A percentile compares a stretch with the other conserved stretches of the same genome.
Conservation (phyloP, 2,329 filamentous ascomycete species). For the Leptographium flavum region DNA sequence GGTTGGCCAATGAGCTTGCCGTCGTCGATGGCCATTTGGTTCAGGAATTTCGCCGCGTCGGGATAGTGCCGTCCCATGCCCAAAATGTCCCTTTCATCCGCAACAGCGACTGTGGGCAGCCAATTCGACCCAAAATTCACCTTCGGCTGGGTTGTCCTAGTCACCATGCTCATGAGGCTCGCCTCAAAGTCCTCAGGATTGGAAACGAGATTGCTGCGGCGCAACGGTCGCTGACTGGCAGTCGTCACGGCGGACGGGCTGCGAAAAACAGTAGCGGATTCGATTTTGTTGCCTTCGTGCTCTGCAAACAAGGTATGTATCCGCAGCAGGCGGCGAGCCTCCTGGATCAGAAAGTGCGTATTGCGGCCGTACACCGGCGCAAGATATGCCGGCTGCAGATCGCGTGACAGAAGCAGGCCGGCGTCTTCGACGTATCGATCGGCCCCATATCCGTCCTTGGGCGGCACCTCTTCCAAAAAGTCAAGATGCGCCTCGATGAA, state of each 20-base stretch:
- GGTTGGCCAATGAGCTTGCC: neutral
- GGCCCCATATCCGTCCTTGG: neutral
- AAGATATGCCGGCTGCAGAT: neutral
- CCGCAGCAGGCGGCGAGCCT: neutral
- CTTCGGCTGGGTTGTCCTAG: neutral
- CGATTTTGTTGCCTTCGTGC: neutral
- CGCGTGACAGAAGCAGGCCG: neutral
- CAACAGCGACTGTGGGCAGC: neutral
- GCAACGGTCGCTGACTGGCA: neutral
- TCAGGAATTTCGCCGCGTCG: neutral
- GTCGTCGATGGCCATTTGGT: constrained; percentile 2
- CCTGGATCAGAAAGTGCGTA: neutral
- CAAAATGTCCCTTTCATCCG: neutral
- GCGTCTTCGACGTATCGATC: neutral
- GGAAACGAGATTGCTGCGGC: neutral
- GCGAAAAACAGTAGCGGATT: neutral
- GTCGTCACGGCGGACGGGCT: neutral
- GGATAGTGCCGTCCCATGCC: neutral
- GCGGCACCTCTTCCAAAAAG: constrained; percentile 15
- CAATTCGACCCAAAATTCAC: too few relatives aligned
- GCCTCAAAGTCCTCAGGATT: too few relatives aligned
- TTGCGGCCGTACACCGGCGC: neutral
- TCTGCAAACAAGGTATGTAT: neutral
- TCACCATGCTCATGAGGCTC: too few relatives aligned
- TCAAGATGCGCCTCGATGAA: constrained; percentile 25